A percentile compares a stretch with the other conserved stretches of the same genome.
Evolutionary conservation across 78 protist species (phyloP).

Genomic region (Trichosphaerium sp.): DNA sequence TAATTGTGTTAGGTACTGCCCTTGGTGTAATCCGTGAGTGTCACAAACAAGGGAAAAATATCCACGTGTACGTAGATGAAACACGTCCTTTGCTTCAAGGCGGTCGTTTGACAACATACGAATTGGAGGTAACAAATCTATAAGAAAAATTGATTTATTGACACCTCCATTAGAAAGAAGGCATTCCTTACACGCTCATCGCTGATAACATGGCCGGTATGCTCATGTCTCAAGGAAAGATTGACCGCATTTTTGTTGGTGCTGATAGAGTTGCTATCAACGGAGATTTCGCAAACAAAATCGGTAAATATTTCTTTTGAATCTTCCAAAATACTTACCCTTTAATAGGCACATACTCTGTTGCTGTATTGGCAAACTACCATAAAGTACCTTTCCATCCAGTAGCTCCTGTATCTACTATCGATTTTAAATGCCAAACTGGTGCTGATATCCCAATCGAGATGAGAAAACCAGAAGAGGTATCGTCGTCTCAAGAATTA

Average conservation of each 20-base stretch:
- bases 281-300: conserved; percentile 68
- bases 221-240: conserved; percentile 49
- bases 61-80: conserved; percentile 56
- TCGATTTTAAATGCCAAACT: conserved; percentile 15
- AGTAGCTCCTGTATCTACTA: conserved; percentile 55
- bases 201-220: conserved; percentile 56
- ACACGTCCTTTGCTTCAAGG: conserved; percentile 61
- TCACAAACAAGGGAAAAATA: conserved; percentile 34
- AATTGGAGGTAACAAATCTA: conserved; percentile 11
- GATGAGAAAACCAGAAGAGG: conserved; percentile 25
- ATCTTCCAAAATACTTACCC: too few relatives aligned
- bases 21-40: conserved; percentile 48
- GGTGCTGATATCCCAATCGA: conserved; percentile 47
- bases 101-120: conserved; percentile 57
- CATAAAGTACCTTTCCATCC: conserved; percentile 43
- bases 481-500: too few relatives aligned
- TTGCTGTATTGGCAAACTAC: conserved; percentile 32
- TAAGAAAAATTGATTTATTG: neutral
- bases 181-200: conserved; percentile 52
- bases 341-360: conserved; percentile 44
- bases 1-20: conserved; percentile 64
- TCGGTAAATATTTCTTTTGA: too few relatives aligned
- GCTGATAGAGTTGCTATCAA: conserved; percentile 51
- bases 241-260: conserved; percentile 53
- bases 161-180: neutral